phyloP scores from a whole-genome alignment of 768 basidiomycete genomes.

The Suillus spraguei region DNA sequence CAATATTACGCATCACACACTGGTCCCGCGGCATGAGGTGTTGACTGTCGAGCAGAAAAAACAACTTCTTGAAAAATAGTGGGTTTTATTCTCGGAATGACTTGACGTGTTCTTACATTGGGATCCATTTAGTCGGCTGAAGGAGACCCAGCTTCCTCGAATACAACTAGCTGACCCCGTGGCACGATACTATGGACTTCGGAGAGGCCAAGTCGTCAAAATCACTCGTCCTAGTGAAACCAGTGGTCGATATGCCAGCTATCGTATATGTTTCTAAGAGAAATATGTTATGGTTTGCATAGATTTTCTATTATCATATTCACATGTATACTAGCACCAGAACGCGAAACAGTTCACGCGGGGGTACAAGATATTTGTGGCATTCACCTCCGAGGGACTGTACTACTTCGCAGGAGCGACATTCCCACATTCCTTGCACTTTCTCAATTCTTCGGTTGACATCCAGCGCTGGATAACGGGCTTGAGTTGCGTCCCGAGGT shows the following conservation, averaged over 20 bases:
- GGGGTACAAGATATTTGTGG: constrained; percentile 8
- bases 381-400: not conserved
- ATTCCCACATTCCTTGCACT: constrained; percentile 68
- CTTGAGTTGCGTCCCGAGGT: constrained; percentile 93
- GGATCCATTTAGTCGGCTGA: constrained; percentile 70
- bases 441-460: constrained; percentile 59
- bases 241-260: constrained; percentile 89
- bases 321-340: constrained; percentile 8
- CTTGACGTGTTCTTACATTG: constrained; percentile 12
- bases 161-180: constrained; percentile 98
- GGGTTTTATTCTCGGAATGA: constrained; percentile 37
- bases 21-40: constrained; percentile 93
- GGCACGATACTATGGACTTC: constrained; percentile 96
- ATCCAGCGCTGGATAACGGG: constrained; percentile 90
- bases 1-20: constrained; percentile 94
- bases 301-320: constrained; percentile 5
- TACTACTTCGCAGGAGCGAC: constrained; percentile 58
- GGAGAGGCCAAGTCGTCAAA: constrained; percentile 96
- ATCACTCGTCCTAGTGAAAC: constrained; percentile 98
- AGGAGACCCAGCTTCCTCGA: constrained; percentile 96
- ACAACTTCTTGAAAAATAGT: constrained; percentile 90
- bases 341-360: not conserved
- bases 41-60: constrained; percentile 86
- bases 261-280: constrained; percentile 86
- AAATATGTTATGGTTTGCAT: constrained; percentile 7